Evolutionary conservation across 2,329 filamentous ascomycete genomes (phyloP).

Genomic region (Mollisiaceae sp.): DNA sequence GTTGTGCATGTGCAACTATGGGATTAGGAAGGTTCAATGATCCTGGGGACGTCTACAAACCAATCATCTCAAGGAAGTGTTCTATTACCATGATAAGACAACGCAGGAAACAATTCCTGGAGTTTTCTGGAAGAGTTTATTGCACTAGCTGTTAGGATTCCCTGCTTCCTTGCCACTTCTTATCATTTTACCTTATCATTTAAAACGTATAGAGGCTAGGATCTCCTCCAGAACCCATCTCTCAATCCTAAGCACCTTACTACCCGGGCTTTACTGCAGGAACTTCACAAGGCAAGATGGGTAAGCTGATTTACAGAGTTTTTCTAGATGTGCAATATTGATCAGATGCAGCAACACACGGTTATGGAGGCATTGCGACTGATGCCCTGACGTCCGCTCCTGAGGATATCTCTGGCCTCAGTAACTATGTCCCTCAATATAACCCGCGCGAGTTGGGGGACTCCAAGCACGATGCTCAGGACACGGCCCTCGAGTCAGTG

Average conservation of each 20-base stretch:
- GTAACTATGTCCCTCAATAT: conserved; percentile 1
- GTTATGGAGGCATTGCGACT: not conserved
- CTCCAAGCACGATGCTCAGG: not conserved
- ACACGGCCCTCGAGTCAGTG: not conserved
- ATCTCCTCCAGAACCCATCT: not conserved
- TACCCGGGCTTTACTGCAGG: not conserved
- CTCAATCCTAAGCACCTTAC: not conserved
- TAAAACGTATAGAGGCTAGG: not conserved
- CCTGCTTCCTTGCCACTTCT: not conserved
- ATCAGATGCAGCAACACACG: not conserved
- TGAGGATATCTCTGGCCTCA: not conserved
- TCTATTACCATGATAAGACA: not conserved
- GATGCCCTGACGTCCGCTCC: not conserved
- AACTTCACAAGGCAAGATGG: not conserved
- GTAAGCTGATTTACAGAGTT: not conserved
- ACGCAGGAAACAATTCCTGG: not conserved
- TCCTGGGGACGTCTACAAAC: not conserved
- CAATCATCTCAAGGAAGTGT: not conserved
- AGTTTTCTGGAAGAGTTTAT: not conserved
- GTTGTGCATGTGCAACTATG: not conserved
- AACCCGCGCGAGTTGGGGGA: not conserved
- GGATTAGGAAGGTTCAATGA: not conserved
- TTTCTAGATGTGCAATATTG: not conserved
- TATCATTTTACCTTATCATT: not conserved
- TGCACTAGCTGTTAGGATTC: not conserved